phyloP scores from a whole-genome alignment of 345 rosid species.

The Aethionema arabicum region DNA sequence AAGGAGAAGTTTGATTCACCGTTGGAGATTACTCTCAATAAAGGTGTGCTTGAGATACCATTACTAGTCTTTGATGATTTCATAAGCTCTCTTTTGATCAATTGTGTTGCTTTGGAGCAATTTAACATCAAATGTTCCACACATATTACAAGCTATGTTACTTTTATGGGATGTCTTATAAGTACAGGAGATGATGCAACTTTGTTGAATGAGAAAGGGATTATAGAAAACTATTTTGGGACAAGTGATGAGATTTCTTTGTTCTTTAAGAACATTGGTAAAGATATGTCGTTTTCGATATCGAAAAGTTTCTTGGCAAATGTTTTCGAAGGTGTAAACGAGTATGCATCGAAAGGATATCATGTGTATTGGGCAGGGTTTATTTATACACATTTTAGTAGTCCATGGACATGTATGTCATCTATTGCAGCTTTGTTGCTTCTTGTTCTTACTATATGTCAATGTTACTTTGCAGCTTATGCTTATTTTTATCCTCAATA shows the following conservation, averaged over 20 bases:
- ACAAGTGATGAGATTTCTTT: slow-evolving; percentile 45
- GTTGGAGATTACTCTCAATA: slow-evolving; percentile 44
- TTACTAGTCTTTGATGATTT: slow-evolving; percentile 44
- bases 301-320: slow-evolving; percentile 41
- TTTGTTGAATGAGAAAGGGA: slow-evolving; percentile 42
- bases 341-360: slow-evolving; percentile 45
- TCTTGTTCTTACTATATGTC: slow-evolving; percentile 47
- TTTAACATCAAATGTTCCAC: slow-evolving; percentile 45
- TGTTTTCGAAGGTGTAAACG: slow-evolving; percentile 50
- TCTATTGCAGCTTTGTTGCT: slow-evolving; percentile 49
- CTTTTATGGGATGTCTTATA: slow-evolving; percentile 55
- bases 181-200: slow-evolving; percentile 49
- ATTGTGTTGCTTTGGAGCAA: slow-evolving; percentile 57
- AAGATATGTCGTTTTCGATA: slow-evolving; percentile 47
- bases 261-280: slow-evolving; percentile 50
- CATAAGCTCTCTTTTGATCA: slow-evolving; percentile 43
- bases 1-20: slow-evolving; percentile 40
- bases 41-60: slow-evolving; percentile 54
- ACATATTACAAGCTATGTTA: slow-evolving; percentile 50
- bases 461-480: slow-evolving; percentile 45
- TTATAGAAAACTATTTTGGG: slow-evolving; percentile 57
- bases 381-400: slow-evolving; percentile 48
- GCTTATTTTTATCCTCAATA: slow-evolving; percentile 29
- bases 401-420: slow-evolving; percentile 64
- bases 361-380: slow-evolving; percentile 56